Evolutionary conservation across 306 rosid genomes (phyloP).

Genomic region (Glycine tomentella): DNA sequence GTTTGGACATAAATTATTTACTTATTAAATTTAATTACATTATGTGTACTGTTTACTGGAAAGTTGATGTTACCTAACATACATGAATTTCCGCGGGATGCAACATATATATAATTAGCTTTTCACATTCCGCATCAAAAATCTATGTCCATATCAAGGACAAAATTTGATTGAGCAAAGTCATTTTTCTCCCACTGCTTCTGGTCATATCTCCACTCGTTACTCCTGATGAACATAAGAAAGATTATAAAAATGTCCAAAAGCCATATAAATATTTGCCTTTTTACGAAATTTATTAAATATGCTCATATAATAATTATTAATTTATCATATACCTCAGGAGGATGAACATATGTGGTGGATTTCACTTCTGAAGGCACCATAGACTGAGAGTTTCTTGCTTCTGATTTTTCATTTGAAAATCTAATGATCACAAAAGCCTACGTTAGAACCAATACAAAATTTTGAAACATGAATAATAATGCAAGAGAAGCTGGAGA

Average conservation of each 20-base stretch:
- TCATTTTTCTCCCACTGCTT: conserved; percentile 36
- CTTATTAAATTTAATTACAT: too few relatives aligned
- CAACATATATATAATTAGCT: not conserved
- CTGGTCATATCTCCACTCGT: conserved; percentile 40
- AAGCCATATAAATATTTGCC: too few relatives aligned
- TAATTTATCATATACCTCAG: conserved; percentile 58
- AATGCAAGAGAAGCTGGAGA: conserved; percentile 2
- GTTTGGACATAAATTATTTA: too few relatives aligned
- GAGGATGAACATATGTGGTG: conserved; percentile 42
- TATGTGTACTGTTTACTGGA: too few relatives aligned
- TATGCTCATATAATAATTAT: conserved; percentile 18
- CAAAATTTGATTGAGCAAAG: conserved; percentile 38
- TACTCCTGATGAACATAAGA: conserved; percentile 56
- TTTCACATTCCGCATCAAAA: conserved; percentile 35
- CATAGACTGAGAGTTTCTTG: conserved; percentile 59
- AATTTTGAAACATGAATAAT: conserved; percentile 14
- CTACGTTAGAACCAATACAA: conserved; percentile 47
- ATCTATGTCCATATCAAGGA: conserved; percentile 39
- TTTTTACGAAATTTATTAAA: not conserved
- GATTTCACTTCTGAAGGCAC: conserved; percentile 55
- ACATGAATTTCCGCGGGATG: too few relatives aligned
- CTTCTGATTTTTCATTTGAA: conserved; percentile 91
- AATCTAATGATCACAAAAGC: conserved; percentile 61
- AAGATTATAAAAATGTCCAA: not conserved
- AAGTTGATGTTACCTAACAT: too few relatives aligned